Percentiles rank a stretch among this genome's conserved stretches.
Evolutionary conservation across 2,329 filamentous ascomycete genomes (phyloP).

Genomic region (Botrytis deweyae): DNA sequence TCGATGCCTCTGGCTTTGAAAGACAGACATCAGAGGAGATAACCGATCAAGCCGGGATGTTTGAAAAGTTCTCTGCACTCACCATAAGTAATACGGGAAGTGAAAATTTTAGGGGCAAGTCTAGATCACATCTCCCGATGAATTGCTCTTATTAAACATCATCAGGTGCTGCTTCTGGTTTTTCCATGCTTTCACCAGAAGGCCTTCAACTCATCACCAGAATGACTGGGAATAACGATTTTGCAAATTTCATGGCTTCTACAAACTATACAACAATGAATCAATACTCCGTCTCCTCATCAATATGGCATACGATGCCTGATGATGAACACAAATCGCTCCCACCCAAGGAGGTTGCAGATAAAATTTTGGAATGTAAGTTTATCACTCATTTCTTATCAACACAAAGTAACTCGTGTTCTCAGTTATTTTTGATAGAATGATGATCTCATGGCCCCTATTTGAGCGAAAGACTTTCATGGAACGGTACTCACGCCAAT

Average conservation of each 20-base stretch:
- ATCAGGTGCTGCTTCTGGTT: slow-evolving; percentile 32
- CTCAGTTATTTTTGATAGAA: slow-evolving; percentile 14
- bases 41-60: slow-evolving; percentile 26
- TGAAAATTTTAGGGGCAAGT: slow-evolving; percentile 30
- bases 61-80: slow-evolving; percentile 30
- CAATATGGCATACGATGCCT: slow-evolving; percentile 29
- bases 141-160: slow-evolving; percentile 16
- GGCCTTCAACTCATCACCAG: slow-evolving; percentile 31
- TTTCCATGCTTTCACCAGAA: slow-evolving; percentile 33
- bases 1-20: slow-evolving; percentile 14
- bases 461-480: slow-evolving; percentile 28
- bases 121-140: neutral
- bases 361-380: slow-evolving; percentile 29
- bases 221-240: slow-evolving; percentile 2
- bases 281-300: neutral
- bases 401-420: neutral
- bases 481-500: slow-evolving; percentile 27
- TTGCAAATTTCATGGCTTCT: neutral
- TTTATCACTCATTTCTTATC: neutral
- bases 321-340: slow-evolving; percentile 25
- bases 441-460: slow-evolving; percentile 24
- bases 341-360: slow-evolving; percentile 29
- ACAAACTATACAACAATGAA: neutral
- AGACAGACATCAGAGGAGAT: slow-evolving; percentile 27
- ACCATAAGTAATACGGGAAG: slow-evolving; percentile 27